Percentiles rank a stretch among this genome's conserved stretches.
phyloP scores from a whole-genome alignment of 495 filamentous ascomycete genomes.

The Neurospora sp. region DNA sequence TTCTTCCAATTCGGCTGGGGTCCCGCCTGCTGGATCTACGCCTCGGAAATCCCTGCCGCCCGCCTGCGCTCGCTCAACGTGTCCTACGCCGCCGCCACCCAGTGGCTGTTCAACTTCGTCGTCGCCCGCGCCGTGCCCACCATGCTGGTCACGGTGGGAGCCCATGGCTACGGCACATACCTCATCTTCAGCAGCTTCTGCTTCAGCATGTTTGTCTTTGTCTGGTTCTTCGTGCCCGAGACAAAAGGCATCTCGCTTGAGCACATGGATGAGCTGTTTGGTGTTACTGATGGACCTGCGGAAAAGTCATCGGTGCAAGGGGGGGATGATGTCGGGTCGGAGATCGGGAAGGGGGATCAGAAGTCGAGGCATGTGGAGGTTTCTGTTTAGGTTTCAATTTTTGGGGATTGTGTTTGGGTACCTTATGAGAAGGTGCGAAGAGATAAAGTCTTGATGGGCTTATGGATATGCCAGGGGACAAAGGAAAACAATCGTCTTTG shows the following conservation, averaged over 20 bases:
- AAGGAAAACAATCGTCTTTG: neutral
- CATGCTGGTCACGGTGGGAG: slow-evolving; percentile 55
- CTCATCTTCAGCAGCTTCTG: slow-evolving; percentile 53
- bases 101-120: slow-evolving; percentile 65
- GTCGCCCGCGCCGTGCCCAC: slow-evolving; percentile 51
- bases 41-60: slow-evolving; percentile 64
- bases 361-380: neutral
- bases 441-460: neutral
- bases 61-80: slow-evolving; percentile 63
- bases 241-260: slow-evolving; percentile 49
- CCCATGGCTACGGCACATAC: slow-evolving; percentile 50
- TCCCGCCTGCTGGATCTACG: slow-evolving; percentile 69
- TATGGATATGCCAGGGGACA: neutral
- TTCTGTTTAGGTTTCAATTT: neutral
- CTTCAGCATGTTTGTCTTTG: slow-evolving; percentile 55
- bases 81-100: slow-evolving; percentile 56
- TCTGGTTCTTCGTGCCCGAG: slow-evolving; percentile 64
- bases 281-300: slow-evolving; percentile 15
- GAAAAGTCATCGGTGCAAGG: neutral
- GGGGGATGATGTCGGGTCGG: neutral
- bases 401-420: neutral
- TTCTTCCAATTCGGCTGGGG: slow-evolving; percentile 78
- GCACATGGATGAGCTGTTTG: slow-evolving; percentile 28
- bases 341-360: neutral
- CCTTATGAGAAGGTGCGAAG: neutral